Evolutionary conservation across 2,329 filamentous ascomycete genomes (phyloP).

Genomic region (Aspergillus sojae): DNA sequence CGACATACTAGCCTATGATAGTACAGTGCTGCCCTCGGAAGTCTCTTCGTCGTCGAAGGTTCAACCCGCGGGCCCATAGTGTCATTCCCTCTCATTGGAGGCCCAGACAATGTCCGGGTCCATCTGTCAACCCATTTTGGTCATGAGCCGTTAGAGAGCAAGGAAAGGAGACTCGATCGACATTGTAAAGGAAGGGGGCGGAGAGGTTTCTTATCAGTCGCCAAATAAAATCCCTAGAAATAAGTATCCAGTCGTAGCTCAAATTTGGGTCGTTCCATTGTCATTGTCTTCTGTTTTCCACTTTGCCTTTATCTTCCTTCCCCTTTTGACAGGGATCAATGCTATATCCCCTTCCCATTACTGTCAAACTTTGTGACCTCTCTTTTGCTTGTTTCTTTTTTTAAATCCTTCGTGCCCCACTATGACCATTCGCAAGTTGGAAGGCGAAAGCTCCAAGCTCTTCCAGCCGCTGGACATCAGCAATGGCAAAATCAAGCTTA

Average conservation of each 20-base stretch:
- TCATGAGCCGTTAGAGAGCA: neutral
- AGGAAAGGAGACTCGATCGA: neutral
- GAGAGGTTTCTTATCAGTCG: neutral
- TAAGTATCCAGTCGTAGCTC: conserved; percentile 3
- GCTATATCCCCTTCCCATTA: neutral
- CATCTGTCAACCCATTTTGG: conserved; percentile 4
- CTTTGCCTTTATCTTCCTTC: neutral
- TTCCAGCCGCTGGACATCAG: conserved; percentile 50
- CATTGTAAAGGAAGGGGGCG: neutral
- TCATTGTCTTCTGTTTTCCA: neutral
- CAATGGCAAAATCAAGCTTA: conserved; percentile 52
- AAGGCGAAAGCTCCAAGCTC: conserved; percentile 38
- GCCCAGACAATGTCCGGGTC: neutral
- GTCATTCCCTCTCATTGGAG: neutral
- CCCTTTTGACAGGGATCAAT: neutral
- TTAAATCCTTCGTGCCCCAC: conserved; percentile 2
- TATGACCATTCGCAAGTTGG: conserved; percentile 27
- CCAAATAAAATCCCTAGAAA: neutral
- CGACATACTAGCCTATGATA: neutral
- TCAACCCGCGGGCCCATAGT: neutral
- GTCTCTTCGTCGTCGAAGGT: neutral
- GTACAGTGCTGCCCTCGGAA: neutral
- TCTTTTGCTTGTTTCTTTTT: neutral
- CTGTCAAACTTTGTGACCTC: neutral
- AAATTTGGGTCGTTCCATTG: neutral